A percentile compares a stretch with the other conserved stretches of the same genome.
phyloP scores from a whole-genome alignment of 192 early-diverging fungal genomes.

The Umbelopsis isabellina region DNA sequence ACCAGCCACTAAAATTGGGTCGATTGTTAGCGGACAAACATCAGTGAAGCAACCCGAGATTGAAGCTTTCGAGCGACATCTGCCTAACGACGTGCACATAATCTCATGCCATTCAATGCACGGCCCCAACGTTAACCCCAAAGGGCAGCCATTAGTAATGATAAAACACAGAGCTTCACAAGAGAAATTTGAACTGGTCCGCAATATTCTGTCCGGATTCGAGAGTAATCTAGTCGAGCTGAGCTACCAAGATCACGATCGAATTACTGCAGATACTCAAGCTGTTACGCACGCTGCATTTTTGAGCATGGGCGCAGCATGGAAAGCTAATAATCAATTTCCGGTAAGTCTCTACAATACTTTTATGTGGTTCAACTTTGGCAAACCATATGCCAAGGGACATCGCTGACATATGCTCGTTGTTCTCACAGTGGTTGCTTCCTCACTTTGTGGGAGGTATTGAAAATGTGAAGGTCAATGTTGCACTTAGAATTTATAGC shows the following conservation, averaged over 20 bases:
- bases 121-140: conserved; percentile 85
- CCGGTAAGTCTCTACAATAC: conserved; percentile 54
- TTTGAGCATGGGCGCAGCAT: conserved; percentile 92
- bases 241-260: conserved; percentile 85
- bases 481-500: conserved; percentile 90
- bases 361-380: not conserved
- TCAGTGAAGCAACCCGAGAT: conserved; percentile 97
- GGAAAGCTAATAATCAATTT: conserved; percentile 80
- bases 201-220: conserved; percentile 72
- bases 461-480: conserved; percentile 95
- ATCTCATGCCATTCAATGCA: conserved; percentile 96
- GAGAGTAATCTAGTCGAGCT: conserved; percentile 82
- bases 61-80: conserved; percentile 80
- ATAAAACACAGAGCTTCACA: conserved; percentile 77
- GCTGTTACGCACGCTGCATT: conserved; percentile 96
- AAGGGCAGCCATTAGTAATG: conserved; percentile 82
- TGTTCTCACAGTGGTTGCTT: conserved; percentile 72
- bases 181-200: conserved; percentile 59
- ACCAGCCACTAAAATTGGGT: conserved; percentile 86
- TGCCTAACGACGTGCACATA: conserved; percentile 92
- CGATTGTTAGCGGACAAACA: conserved; percentile 93
- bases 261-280: conserved; percentile 97
- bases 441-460: conserved; percentile 90
- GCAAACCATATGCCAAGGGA: not conserved
- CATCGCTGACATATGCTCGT: not conserved